Conservation (phyloP, 75 land plant genomes). For the Pinus taeda region DNA sequence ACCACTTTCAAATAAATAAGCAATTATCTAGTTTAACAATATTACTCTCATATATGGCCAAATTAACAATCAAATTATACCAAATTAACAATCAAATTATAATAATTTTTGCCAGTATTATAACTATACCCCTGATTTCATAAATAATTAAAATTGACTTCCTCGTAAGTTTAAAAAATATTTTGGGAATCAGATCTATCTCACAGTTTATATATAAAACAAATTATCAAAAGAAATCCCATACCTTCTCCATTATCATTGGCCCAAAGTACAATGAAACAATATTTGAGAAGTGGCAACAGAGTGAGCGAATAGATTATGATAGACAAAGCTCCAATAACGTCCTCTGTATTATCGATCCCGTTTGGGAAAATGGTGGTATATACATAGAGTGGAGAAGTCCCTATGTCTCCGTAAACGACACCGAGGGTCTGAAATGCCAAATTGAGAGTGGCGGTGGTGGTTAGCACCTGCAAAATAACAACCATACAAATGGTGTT, state of each 20-base stretch:
- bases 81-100: no score
- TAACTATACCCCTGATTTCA: no score
- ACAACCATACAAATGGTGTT: background rate
- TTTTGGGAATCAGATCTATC: no score
- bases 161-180: no score
- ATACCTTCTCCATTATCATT: slow-evolving; percentile 80
- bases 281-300: slow-evolving; percentile 67
- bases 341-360: slow-evolving; percentile 32
- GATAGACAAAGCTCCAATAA: slow-evolving; percentile 62
- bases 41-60: no score
- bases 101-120: no score
- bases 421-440: slow-evolving; percentile 75
- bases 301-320: slow-evolving; percentile 72
- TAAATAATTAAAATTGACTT: no score
- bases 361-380: slow-evolving; percentile 52
- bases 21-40: no score
- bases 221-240: no score
- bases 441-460: slow-evolving; percentile 27
- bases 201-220: background rate
- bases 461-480: slow-evolving; percentile 3
- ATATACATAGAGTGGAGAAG: slow-evolving; percentile 75
- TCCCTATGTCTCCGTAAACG: slow-evolving; percentile 79
- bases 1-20: no score
- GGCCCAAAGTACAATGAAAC: slow-evolving; percentile 66
- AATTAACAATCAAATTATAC: no score